These are phyloP conservation scores for Moesziomyces aphidis DNA, from an alignment of 1,284 basidiomycete genomes.

Conservation along the genomic window DNA sequence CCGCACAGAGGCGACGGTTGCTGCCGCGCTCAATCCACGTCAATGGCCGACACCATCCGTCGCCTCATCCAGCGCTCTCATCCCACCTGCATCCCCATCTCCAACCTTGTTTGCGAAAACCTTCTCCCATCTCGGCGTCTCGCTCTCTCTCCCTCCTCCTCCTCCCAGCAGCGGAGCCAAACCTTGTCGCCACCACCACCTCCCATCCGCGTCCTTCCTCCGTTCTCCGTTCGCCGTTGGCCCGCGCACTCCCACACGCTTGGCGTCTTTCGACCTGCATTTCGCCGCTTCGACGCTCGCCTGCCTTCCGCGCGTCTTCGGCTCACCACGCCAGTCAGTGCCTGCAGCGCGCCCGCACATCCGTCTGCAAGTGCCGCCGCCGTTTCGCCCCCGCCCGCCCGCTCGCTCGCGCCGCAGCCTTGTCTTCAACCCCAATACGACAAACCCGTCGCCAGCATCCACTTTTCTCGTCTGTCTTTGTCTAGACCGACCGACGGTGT, in stretches of 20 bases:
- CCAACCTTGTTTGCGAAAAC: neutral
- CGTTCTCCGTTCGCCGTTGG: too few relatives aligned
- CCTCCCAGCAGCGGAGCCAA: neutral
- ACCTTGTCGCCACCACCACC: neutral
- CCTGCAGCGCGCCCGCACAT: too few relatives aligned
- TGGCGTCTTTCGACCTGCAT: neutral
- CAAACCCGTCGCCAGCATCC: too few relatives aligned
- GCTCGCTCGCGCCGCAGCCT: too few relatives aligned
- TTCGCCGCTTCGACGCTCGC: neutral
- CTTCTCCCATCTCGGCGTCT: too few relatives aligned
- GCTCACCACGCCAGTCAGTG: neutral
- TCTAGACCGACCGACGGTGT: too few relatives aligned
- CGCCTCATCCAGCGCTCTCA: too few relatives aligned
- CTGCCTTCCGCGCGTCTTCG: neutral
- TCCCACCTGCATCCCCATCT: neutral
- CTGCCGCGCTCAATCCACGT: neutral
- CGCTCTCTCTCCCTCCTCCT: neutral
- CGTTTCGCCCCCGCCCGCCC: too few relatives aligned
- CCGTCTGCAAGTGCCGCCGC: too few relatives aligned
- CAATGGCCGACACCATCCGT: neutral
- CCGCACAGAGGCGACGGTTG: neutral
- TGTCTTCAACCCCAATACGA: too few relatives aligned
- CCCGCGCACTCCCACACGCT: too few relatives aligned
- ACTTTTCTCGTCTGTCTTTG: too few relatives aligned
- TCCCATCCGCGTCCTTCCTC: neutral